These are phyloP conservation scores for Dictyophora rubrovolvata DNA, from an alignment of 768 basidiomycete species.

Conservation along the genomic window DNA sequence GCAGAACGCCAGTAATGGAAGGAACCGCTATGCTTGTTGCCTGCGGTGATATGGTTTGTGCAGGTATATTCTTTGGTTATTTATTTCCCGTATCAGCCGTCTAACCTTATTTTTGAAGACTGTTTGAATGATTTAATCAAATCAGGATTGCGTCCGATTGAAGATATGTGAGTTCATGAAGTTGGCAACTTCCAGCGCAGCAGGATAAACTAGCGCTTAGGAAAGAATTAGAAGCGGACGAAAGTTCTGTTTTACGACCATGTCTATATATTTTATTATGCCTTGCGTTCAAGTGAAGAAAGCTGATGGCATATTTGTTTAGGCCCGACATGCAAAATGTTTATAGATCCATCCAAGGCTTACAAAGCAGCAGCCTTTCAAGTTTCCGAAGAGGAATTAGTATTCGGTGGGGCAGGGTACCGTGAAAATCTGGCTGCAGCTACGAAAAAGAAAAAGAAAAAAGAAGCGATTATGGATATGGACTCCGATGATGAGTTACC, in stretches of 20 bases:
- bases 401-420: conserved; percentile 4
- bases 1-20: conserved; percentile 29
- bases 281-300: background rate
- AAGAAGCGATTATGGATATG: background rate
- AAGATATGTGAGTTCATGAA: conserved; percentile 1
- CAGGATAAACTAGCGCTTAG: background rate
- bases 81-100: background rate
- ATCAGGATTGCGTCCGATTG: background rate
- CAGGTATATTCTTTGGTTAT: conserved; percentile 27
- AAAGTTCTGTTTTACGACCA: conserved; percentile 1
- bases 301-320: background rate
- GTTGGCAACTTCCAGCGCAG: background rate
- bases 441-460: background rate
- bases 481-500: conserved; percentile 7
- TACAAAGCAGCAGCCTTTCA: conserved; percentile 63
- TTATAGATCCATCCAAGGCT: conserved; percentile 40
- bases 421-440: background rate
- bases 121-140: conserved; percentile 5
- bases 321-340: conserved; percentile 57
- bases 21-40: conserved; percentile 47
- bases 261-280: background rate
- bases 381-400: conserved; percentile 51
- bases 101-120: background rate
- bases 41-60: conserved; percentile 51
- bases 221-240: conserved; percentile 3